Base-by-base conservation (phyloP, 139 green algal species). In the Micractinium conductrix region DNA sequence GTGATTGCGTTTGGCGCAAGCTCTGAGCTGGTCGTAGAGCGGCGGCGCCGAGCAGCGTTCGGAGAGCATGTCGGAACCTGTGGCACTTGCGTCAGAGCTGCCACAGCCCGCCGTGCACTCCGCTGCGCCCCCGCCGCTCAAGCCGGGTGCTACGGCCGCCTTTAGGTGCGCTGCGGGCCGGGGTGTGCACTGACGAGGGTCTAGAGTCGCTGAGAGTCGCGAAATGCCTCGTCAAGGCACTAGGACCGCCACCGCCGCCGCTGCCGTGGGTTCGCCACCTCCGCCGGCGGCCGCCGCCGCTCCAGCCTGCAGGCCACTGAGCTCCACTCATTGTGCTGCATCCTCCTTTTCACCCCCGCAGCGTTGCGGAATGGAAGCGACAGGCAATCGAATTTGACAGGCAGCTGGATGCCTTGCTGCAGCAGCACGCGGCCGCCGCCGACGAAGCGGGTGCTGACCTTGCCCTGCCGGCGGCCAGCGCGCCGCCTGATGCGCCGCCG, bases 331-430 rank as follows among this genome's bases (percentile, higher is more conserved):
- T 40, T 28, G 21, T 35, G 10, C 37, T 58, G 69, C 9, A 19
- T 78, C 26, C 10, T 9, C 58, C 58, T 37, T 40, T 42, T 62
- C 53, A 19, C 8, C 6, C 26, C 19, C 10, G 48, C 74, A 80
- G 74, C 33, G 74, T 80, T 16, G 48, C 74, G 1, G 45, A 43
- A 68, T 80, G 74, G 74, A 80, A 67, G 74, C 45, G 58, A 1
- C 48, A 80, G 48, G 74, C 74, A 1, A 14, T 80, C 5, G 45
- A 43, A 16, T 80, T 80, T 33, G 14, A 68, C 33, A 45, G 67
- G 74, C 45, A 6, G 17, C n/a, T 80, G 28, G 72, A 79, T 44
- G 22, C n/a, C n/a, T 19, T 80, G n/a, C 74, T 80, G 74, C 45
- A 42, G 30, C 40, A 62, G 53, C 7, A 62, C 53, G 26, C 35